A percentile compares a stretch with the other conserved stretches of the same genome.
phyloP scores from a whole-genome alignment of 2,329 filamentous ascomycete genomes.

The Cylindrodendrum hubeiense region DNA sequence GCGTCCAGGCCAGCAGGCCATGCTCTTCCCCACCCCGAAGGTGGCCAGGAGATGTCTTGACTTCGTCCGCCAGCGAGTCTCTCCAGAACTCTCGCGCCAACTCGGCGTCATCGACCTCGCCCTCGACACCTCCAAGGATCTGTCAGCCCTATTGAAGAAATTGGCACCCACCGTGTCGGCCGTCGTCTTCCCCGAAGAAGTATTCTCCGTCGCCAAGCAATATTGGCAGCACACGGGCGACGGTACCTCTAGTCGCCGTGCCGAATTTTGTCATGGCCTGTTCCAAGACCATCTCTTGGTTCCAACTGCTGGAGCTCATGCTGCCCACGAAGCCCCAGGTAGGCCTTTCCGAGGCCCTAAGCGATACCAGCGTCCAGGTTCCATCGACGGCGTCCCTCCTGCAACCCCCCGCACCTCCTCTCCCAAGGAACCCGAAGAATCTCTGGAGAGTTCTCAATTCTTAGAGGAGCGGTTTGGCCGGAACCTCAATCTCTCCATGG shows the following conservation, averaged over 20 bases:
- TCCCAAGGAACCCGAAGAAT: constrained; percentile 50
- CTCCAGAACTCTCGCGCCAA: constrained; percentile 61
- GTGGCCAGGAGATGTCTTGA: constrained; percentile 79
- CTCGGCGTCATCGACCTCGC: constrained; percentile 73
- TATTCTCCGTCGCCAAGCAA: constrained; percentile 83
- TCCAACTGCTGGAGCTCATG: constrained; percentile 43
- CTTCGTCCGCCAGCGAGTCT: constrained; percentile 75
- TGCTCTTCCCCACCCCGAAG: constrained; percentile 82
- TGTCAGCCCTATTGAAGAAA: constrained; percentile 64
- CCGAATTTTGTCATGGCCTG: constrained; percentile 86
- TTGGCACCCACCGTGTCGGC: constrained; percentile 73
- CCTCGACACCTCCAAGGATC: constrained; percentile 66
- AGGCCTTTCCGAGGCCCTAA: constrained; percentile 76
- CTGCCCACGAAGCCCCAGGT: constrained; percentile 41
- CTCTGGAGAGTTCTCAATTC: constrained; percentile 80
- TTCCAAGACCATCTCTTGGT: constrained; percentile 75
- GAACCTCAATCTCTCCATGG: constrained; percentile 85
- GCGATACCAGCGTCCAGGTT: constrained; percentile 77
- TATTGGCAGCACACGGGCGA: constrained; percentile 99
- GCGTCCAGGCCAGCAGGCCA: constrained; percentile 73
- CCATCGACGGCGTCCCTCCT: constrained; percentile 45
- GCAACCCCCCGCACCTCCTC: constrained; percentile 32
- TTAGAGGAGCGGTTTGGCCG: constrained; percentile 95
- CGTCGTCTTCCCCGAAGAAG: constrained; percentile 77
- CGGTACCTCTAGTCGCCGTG: constrained; percentile 89